These are phyloP conservation scores for Novymonas esmeraldas DNA, from an alignment of 208 protist genomes.

Conservation along the genomic window DNA sequence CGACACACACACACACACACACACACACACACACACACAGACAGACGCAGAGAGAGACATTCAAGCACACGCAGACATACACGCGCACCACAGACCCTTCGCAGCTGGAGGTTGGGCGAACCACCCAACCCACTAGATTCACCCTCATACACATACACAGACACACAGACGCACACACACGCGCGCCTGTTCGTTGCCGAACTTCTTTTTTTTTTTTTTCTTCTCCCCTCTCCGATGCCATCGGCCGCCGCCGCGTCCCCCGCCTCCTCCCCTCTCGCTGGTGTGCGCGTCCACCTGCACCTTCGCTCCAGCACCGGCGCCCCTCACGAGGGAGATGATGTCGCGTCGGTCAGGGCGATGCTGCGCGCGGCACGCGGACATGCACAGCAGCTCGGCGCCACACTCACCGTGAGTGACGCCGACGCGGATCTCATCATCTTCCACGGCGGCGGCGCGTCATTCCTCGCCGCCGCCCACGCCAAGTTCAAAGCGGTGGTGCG, in stretches of 20 bases:
- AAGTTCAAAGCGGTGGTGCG: constrained; percentile 47
- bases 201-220: not conserved
- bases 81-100: not conserved
- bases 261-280: constrained; percentile 34
- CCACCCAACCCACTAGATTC: too few relatives aligned
- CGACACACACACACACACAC: constrained; percentile 1
- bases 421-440: constrained; percentile 64
- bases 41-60: not conserved
- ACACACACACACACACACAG: constrained; percentile 1
- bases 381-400: constrained; percentile 56
- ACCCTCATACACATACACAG: not conserved
- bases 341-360: constrained; percentile 6
- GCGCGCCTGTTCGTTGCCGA: not conserved
- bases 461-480: constrained; percentile 27
- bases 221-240: not conserved
- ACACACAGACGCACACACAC: not conserved
- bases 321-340: not conserved
- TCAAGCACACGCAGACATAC: not conserved
- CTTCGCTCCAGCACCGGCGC: constrained; percentile 35
- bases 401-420: constrained; percentile 50
- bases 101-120: too few relatives aligned
- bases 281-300: constrained; percentile 62
- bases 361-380: constrained; percentile 20
- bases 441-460: constrained; percentile 39
- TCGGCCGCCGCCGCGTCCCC: not conserved